Percentiles rank a stretch among this genome's conserved stretches.
phyloP scores from a whole-genome alignment of 179 eudicot species.

The Silene vulgaris region DNA sequence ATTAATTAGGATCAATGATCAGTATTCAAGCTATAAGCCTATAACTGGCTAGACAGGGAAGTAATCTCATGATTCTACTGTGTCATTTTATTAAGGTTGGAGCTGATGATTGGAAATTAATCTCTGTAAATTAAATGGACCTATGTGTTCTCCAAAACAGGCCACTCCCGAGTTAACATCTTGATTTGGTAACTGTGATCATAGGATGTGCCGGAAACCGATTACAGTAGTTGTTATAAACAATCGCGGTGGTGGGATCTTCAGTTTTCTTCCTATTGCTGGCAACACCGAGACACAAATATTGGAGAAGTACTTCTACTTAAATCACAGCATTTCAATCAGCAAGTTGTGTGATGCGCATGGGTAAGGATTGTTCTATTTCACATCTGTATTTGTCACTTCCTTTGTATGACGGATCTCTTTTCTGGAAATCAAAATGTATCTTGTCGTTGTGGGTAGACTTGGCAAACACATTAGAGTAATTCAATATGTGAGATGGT shows the following conservation, averaged over 20 bases:
- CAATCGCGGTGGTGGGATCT: slow-evolving; percentile 95
- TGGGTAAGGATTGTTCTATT: slow-evolving; percentile 45
- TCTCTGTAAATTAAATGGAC: neutral
- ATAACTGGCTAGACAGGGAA: neutral
- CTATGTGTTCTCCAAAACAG: neutral
- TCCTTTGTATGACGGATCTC: slow-evolving; percentile 1
- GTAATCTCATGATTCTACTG: slow-evolving; percentile 5
- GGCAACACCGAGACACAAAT: slow-evolving; percentile 48
- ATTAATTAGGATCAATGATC: neutral
- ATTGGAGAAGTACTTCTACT: slow-evolving; percentile 73
- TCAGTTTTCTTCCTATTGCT: slow-evolving; percentile 88
- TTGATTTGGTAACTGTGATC: slow-evolving; percentile 17
- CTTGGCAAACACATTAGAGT: neutral
- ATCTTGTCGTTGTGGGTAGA: slow-evolving; percentile 4
- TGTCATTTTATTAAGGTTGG: neutral
- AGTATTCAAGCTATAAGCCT: neutral
- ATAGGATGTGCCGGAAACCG: slow-evolving; percentile 73
- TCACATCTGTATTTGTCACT: neutral
- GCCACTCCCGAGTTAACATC: slow-evolving; percentile 8
- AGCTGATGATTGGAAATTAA: neutral
- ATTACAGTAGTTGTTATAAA: slow-evolving; percentile 73
- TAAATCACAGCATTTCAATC: slow-evolving; percentile 60
- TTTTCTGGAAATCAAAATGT: neutral
- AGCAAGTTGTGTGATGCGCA: slow-evolving; percentile 72
- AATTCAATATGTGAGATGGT: neutral